Evolutionary conservation across 495 filamentous ascomycete genomes (phyloP).

Genomic region (Ramalina peruviana): DNA sequence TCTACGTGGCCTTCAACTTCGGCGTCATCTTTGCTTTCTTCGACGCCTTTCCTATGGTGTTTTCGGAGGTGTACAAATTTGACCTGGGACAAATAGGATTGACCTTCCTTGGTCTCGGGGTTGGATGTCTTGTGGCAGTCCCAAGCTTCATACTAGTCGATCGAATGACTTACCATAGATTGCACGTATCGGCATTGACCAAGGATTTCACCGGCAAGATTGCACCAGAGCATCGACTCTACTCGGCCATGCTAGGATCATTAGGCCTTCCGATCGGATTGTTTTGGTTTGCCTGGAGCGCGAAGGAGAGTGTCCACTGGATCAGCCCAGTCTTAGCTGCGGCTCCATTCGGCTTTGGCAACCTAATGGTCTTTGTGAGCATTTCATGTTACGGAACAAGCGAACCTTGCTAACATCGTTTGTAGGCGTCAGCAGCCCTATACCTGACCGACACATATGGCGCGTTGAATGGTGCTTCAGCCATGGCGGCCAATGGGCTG

Average conservation of each 20-base stretch:
- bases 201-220: slow-evolving; percentile 18
- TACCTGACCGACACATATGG: slow-evolving; percentile 49
- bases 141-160: slow-evolving; percentile 34
- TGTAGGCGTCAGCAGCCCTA: slow-evolving; percentile 14
- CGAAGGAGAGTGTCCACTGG: slow-evolving; percentile 25
- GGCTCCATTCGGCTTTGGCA: slow-evolving; percentile 54
- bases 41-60: slow-evolving; percentile 44
- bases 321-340: slow-evolving; percentile 34
- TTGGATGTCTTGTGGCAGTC: slow-evolving; percentile 39
- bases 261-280: slow-evolving; percentile 36
- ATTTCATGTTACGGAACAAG: not conserved
- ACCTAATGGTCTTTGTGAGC: slow-evolving; percentile 41
- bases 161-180: slow-evolving; percentile 23
- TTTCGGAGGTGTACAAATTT: slow-evolving; percentile 36
- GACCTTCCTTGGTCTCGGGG: slow-evolving; percentile 42
- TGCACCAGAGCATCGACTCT: slow-evolving; percentile 42
- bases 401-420: not conserved
- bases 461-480: slow-evolving; percentile 40
- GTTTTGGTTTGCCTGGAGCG: slow-evolving; percentile 38
- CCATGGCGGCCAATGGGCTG: slow-evolving; percentile 49
- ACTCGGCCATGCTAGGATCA: slow-evolving; percentile 44
- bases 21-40: slow-evolving; percentile 53
- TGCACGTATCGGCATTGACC: slow-evolving; percentile 16
- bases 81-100: slow-evolving; percentile 36
- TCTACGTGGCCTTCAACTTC: slow-evolving; percentile 52